These are phyloP conservation scores for Biscogniauxia mediterranea DNA, from an alignment of 2,329 filamentous ascomycete species.

Conservation along the genomic window DNA sequence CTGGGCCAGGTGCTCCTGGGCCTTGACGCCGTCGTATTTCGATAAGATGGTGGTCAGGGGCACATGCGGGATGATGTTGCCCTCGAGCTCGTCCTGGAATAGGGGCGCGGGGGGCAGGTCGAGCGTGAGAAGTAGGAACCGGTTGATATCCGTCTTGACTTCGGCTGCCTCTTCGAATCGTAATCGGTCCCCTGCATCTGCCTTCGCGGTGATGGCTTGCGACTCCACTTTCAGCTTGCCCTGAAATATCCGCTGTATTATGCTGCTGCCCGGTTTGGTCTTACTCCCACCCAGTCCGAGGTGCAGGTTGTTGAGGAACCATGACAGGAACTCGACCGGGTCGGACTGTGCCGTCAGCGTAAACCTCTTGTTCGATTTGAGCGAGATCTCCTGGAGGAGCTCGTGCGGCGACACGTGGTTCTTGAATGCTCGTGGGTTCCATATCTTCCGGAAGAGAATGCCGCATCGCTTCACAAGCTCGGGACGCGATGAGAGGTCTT, in stretches of 20 bases:
- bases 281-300: constrained; percentile 87
- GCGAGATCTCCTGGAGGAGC: constrained; percentile 87
- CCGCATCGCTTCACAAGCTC: constrained; percentile 87
- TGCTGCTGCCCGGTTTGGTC: constrained; percentile 78
- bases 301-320: constrained; percentile 97
- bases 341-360: constrained; percentile 88
- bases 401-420: constrained; percentile 96
- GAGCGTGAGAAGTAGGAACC: constrained; percentile 89
- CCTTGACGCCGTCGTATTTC: constrained; percentile 88
- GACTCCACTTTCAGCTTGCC: constrained; percentile 89
- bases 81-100: constrained; percentile 91
- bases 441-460: constrained; percentile 91
- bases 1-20: constrained; percentile 86
- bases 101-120: constrained; percentile 89
- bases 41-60: constrained; percentile 78
- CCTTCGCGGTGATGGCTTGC: constrained; percentile 88
- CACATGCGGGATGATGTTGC: constrained; percentile 94
- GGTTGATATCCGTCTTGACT: constrained; percentile 72
- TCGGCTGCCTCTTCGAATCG: constrained; percentile 89
- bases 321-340: constrained; percentile 92
- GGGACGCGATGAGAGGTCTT: constrained; percentile 68
- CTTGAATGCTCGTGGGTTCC: constrained; percentile 96
- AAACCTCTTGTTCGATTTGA: constrained; percentile 89
- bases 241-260: constrained; percentile 91
- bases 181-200: constrained; percentile 80